Percentiles rank a stretch among this genome's conserved stretches.
Evolutionary conservation across 768 basidiomycete genomes (phyloP).

Genomic region (Rhizopogon roseolus): DNA sequence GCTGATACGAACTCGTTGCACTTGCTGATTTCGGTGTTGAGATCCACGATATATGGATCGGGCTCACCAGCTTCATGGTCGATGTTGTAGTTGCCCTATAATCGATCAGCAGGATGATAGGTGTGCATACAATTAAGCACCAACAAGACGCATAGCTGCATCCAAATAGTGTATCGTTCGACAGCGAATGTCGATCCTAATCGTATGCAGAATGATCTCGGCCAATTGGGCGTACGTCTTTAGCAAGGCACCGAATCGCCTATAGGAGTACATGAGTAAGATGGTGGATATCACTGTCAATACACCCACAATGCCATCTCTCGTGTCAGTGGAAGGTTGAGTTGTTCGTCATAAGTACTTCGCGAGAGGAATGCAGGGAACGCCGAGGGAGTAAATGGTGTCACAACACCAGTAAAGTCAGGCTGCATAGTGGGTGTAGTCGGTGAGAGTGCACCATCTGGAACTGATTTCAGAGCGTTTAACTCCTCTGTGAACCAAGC

Average conservation of each 20-base stretch:
- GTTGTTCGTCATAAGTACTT: slow-evolving; percentile 36
- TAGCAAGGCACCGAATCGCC: slow-evolving; percentile 87
- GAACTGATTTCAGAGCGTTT: slow-evolving; percentile 55
- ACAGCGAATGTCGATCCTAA: slow-evolving; percentile 85
- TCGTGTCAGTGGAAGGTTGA: slow-evolving; percentile 72
- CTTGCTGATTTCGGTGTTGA: slow-evolving; percentile 75
- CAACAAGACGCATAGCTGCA: slow-evolving; percentile 70
- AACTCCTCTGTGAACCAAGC: slow-evolving; percentile 83
- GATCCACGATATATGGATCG: slow-evolving; percentile 81
- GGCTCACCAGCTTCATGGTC: slow-evolving; percentile 87
- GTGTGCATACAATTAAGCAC: slow-evolving; percentile 15
- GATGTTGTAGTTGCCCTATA: slow-evolving; percentile 79
- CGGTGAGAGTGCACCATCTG: slow-evolving; percentile 47
- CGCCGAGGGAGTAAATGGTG: slow-evolving; percentile 41
- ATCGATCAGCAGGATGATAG: slow-evolving; percentile 4
- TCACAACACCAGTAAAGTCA: slow-evolving; percentile 41
- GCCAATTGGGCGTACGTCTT: slow-evolving; percentile 90
- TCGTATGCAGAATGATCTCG: slow-evolving; percentile 79
- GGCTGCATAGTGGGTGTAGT: slow-evolving; percentile 39
- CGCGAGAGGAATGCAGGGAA: slow-evolving; percentile 39
- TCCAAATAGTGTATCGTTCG: slow-evolving; percentile 78
- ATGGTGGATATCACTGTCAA: background rate
- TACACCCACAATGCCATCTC: slow-evolving; percentile 83
- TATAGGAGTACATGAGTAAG: slow-evolving; percentile 25
- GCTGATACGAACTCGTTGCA: slow-evolving; percentile 67